Evolutionary conservation across 805 yeast genomes (phyloP), one percentile per base, ranked within the genome.

Genomic region (Monosporozyma solicola): DNA sequence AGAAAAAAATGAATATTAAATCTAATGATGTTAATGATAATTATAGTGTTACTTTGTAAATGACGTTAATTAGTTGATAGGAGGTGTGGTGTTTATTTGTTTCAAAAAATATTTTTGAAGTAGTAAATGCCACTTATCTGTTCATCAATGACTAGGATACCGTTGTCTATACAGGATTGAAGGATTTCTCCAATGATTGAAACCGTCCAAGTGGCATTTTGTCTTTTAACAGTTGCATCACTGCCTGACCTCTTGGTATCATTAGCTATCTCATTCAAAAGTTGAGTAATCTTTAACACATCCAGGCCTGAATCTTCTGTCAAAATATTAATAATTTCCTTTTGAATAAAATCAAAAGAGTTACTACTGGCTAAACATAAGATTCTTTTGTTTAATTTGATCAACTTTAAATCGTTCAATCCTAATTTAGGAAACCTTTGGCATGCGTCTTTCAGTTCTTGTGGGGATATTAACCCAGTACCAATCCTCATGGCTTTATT

Each of bases 401-500:
- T 65, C 10, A 73, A 64, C 27, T 69, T 69, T 33, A 71, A 57
- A 48, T 74, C 78, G 47, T 71, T 74, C 15, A 92, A 70, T 7
- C 78, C 73, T 46, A 90, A 69, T 7, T 60, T 61, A 6, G 78
- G 82, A 61, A 89, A 81, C 13, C 74, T 64, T 29, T 73, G 74
- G 51, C 88, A 76, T 0, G 96, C 82, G 47, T 77, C 78, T 50
- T 69, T 74, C 50, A 92, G 71, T 58, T 88, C 95, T 25, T 67
- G 68, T 0, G 97, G 87, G 1, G 87, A 76, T 0, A 91, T 77
- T 43, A 89, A 73, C 48, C 84, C 84, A 8, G 80, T 74, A 1
- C 85, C 85, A 29, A 80, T 72, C 7, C 88, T 82, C 57, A 87
- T 74, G 0, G 84, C 75, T 55, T 85, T 73, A 58, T 85, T 85